Evolutionary conservation across 2,329 filamentous ascomycete species (phyloP), one percentile per base, ranked within the genome.

Genomic region (Berkeleyomyces rouxiae): DNA sequence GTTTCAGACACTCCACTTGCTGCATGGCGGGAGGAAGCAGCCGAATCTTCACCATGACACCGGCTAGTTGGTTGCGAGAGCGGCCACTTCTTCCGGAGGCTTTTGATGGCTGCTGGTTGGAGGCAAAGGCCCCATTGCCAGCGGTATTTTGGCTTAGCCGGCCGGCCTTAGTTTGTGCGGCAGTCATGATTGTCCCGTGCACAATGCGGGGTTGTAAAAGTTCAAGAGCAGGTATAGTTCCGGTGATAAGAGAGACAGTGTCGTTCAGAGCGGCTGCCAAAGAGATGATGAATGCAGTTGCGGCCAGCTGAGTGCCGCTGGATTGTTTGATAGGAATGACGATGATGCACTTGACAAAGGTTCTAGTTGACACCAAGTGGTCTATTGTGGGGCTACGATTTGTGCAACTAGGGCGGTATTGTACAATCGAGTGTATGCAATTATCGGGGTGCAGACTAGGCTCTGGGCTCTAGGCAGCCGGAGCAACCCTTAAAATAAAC

Each of bases 21-120:
- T 88, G 95, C 71, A 99, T 78, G 7, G 87, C 89, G 1, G 93
- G 91, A 7, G 93, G 89, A 3, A 99, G 80, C 63, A 92, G 82
- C 61, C 95, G 84, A 62, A 96, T 79, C 33, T 95, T 79, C 10
- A 96, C 79, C 77, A 97, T 97, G 69, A 95, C 81, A 64, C 88
- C 87, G 63, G 84, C 80, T 16, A 43, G 57, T 42, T 53, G 58
- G 7, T 63, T 63, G 31, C 57, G 61, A 2, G 53, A 58, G 37
- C 61, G 59, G 4, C 64, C 36, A 6, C 46, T 46, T 10, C 55
- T 23, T 11, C 53, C 59, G 11, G 42, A 11, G 13, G 44, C 36
- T 42, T 59, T 64, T 7, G 59, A 23, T 9, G 59, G 39, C 9
- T 40, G 51, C 31, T 53, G 39, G 16, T 46, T 62, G 33, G 61